phyloP scores from a whole-genome alignment of 208 protist genomes.

The Trypanosoma boissoni region DNA sequence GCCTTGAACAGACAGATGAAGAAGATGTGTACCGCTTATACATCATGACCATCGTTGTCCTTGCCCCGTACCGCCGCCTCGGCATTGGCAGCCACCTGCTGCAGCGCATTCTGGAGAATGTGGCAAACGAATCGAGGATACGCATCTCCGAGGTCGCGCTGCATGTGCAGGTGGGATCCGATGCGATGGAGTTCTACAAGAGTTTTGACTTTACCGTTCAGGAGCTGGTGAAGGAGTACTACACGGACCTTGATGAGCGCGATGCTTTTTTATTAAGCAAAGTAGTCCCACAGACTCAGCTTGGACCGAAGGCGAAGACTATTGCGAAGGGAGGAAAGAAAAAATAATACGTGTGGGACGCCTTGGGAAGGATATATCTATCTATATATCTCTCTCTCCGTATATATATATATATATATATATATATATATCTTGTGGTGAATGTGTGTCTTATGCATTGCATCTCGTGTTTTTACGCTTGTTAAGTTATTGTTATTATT shows the following conservation, averaged over 20 bases:
- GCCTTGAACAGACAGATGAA: constrained; percentile 62
- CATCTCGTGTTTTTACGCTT: neutral
- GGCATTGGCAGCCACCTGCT: constrained; percentile 81
- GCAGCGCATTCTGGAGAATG: constrained; percentile 46
- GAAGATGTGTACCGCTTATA: constrained; percentile 71
- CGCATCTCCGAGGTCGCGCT: constrained; percentile 60
- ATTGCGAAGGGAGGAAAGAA: constrained; percentile 19
- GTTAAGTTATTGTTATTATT: constrained; percentile 5
- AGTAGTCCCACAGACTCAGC: constrained; percentile 50
- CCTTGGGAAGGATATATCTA: constrained; percentile 21
- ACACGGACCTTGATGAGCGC: constrained; percentile 63
- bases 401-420: neutral
- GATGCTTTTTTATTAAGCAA: constrained; percentile 69
- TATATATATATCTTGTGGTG: neutral
- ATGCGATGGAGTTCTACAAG: constrained; percentile 82
- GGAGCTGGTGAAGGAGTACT: constrained; percentile 69
- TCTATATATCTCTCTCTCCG: neutral
- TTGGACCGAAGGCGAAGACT: constrained; percentile 17
- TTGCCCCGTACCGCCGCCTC: constrained; percentile 88
- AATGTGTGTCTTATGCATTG: neutral
- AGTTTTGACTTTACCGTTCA: constrained; percentile 68
- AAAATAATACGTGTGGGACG: neutral
- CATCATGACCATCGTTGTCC: constrained; percentile 93
- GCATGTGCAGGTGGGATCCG: constrained; percentile 85
- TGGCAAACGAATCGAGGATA: constrained; percentile 47